Evolutionary conservation across 352 stramenopile species (phyloP).

Genomic region (Globisporangium cederbergense): DNA sequence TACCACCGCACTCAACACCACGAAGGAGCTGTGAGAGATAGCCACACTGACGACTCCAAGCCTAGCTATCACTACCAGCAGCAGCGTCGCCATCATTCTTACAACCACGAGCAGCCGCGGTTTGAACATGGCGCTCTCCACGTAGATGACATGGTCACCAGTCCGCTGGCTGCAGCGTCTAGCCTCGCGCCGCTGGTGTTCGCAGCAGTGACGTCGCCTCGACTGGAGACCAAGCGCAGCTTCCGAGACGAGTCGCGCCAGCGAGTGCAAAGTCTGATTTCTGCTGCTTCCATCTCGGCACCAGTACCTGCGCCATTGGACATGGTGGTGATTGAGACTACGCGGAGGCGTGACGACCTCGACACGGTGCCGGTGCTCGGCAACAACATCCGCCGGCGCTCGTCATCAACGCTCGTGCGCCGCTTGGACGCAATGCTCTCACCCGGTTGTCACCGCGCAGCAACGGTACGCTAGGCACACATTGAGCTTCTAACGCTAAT

Average conservation of each 20-base stretch:
- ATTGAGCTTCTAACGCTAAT: neutral
- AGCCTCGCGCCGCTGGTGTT: constrained; percentile 15
- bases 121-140: neutral
- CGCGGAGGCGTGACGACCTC: neutral
- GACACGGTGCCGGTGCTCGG: neutral
- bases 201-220: constrained; percentile 12
- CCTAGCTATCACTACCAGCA: neutral
- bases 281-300: neutral
- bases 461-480: constrained; percentile 29
- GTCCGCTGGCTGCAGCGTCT: constrained; percentile 9
- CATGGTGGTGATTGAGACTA: constrained; percentile 25
- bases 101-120: neutral
- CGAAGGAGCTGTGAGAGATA: neutral
- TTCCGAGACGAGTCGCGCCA: neutral
- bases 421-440: constrained; percentile 36
- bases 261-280: neutral
- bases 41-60: neutral
- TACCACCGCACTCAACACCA: neutral
- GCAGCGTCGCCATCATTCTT: neutral
- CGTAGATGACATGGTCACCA: constrained; percentile 9
- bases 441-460: constrained; percentile 41
- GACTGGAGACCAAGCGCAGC: constrained; percentile 5
- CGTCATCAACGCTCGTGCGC: constrained; percentile 3
- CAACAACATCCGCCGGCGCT: neutral
- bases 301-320: constrained; percentile 16